Base-by-base conservation (phyloP, 208 protist genomes). In the Acanthamoeba lenticulata region DNA sequence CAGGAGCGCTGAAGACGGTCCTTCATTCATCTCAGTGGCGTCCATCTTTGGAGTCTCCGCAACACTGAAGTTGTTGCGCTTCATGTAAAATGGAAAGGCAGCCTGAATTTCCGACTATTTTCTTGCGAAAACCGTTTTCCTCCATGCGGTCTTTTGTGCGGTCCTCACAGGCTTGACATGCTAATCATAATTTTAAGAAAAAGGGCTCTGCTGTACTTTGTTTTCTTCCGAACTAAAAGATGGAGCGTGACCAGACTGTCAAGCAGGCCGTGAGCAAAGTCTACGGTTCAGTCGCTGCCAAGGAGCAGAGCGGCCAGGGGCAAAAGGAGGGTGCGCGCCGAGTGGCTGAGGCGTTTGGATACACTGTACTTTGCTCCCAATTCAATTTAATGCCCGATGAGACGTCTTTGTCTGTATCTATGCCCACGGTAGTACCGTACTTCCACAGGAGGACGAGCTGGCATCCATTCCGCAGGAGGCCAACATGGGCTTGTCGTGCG, bases 401-500 rank as follows among this genome's bases (percentile, higher is more conserved):
- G 52, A 21, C 17, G 9, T 38, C 62, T 24, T 72, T 32, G 17
- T 72, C n/a, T n/a, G n/a, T n/a, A n/a, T n/a, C n/a, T n/a, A n/a
- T n/a, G n/a, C n/a, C n/a, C n/a, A n/a, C n/a, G n/a, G n/a, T n/a
- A n/a, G n/a, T n/a, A n/a, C n/a, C n/a, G n/a, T n/a, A n/a, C n/a
- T n/a, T 60, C 19, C 17, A 60, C 27, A 85, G 74, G 74, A 85
- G 42, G 74, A 85, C 0, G 74, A 85, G 32, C 29, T 85, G 38
- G 0, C 38, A 6, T 85, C 74, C 74, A 85, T 85, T 17, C 74
- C 74, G 7, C 24, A 47, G n/a, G 74, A 85, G 44, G 42, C 74
- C 44, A 85, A 85, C 74, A 85, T 85, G 74, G 74, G 74, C 3
- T 42, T 85, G 44, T 85, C 74, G 42, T 85, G 74, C n/a, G 74